Conservation (phyloP, 1,139 yeast genomes). For the Candida frijolesensis region DNA sequence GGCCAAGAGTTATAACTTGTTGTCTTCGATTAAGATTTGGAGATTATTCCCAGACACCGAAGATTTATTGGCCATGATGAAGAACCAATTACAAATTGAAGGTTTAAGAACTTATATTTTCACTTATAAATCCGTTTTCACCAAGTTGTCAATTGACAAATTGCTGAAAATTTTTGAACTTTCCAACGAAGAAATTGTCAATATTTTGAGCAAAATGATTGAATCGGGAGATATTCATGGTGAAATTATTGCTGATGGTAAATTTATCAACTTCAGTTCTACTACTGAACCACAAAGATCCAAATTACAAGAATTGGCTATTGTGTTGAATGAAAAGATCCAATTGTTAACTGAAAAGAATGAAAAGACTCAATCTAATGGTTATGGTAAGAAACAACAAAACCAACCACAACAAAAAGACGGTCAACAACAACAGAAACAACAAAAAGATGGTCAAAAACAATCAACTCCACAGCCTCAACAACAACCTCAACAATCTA, state of each 20-base stretch:
- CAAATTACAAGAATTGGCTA: constrained; percentile 85
- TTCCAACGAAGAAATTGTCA: constrained; percentile 54
- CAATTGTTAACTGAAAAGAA: constrained; percentile 80
- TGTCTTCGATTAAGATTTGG: constrained; percentile 87
- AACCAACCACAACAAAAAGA: constrained; percentile 34
- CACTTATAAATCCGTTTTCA: constrained; percentile 76
- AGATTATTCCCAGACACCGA: constrained; percentile 72
- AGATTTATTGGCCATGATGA: constrained; percentile 67
- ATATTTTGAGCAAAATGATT: constrained; percentile 74
- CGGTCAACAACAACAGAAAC: constrained; percentile 30
- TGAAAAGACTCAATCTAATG: constrained; percentile 80
- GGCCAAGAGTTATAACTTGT: constrained; percentile 72
- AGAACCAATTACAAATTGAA: constrained; percentile 79
- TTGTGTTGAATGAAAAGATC: constrained; percentile 85
- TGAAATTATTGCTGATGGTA: constrained; percentile 53
- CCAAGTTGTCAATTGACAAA: constrained; percentile 70
- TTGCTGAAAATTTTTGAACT: constrained; percentile 71
- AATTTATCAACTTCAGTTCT: constrained; percentile 58
- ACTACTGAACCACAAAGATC: constrained; percentile 79
- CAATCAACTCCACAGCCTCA: constrained; percentile 26
- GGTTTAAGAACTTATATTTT: constrained; percentile 89
- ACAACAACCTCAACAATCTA: constrained; percentile 27
- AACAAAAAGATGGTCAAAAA: constrained; percentile 17
- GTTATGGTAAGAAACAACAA: constrained; percentile 51
- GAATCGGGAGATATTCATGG: constrained; percentile 74